These are phyloP conservation scores for Uronychia setigera DNA, from an alignment of 73 alveolate species.

Conservation along the genomic window DNA sequence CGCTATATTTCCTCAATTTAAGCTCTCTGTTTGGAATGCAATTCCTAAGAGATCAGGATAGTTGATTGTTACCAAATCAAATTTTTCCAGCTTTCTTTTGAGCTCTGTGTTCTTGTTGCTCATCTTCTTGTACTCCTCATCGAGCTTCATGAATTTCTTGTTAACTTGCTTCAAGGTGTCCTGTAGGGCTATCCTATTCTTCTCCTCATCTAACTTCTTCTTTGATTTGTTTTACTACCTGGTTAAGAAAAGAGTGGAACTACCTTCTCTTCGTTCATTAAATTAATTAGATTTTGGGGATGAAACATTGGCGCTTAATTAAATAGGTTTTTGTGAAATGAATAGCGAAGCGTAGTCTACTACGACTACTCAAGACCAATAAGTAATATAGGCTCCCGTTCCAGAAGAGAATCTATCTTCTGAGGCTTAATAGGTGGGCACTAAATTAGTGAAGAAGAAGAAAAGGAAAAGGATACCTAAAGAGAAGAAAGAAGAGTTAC, in stretches of 20 bases:
- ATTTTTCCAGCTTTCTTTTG: neutral
- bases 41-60: neutral
- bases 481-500: neutral
- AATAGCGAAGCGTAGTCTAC: too few species aligned
- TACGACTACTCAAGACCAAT: too few species aligned
- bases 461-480: too few species aligned
- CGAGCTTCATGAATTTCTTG: neutral
- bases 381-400: too few species aligned
- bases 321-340: too few species aligned
- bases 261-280: neutral
- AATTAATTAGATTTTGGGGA: too few species aligned
- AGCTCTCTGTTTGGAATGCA: neutral
- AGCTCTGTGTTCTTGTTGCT: neutral
- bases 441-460: too few species aligned
- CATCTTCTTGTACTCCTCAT: neutral
- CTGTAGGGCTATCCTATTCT: neutral
- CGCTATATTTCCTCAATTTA: neutral
- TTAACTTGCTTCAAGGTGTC: neutral
- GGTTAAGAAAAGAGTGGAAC: neutral
- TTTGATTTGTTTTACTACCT: neutral
- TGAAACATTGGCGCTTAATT: too few species aligned
- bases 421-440: too few species aligned
- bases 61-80: neutral
- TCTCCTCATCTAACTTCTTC: neutral
- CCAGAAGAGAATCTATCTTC: too few species aligned